Evolutionary conservation across 768 basidiomycete species (phyloP).

Genomic region (Suillus placidus): DNA sequence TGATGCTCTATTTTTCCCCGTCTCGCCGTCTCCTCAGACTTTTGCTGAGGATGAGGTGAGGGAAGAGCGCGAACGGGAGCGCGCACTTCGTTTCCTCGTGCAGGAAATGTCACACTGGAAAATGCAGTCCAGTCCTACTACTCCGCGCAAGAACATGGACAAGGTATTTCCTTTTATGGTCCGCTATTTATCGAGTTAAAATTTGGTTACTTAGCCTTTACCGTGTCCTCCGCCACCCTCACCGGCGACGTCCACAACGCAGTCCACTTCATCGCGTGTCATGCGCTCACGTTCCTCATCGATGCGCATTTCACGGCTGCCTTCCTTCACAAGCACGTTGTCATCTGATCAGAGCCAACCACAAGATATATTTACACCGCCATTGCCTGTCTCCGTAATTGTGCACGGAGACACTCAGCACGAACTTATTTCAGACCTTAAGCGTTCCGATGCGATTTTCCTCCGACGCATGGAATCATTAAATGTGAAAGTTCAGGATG

Average conservation of each 20-base stretch:
- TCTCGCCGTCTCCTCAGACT: conserved; percentile 8
- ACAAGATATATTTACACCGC: conserved; percentile 25
- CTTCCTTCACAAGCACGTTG: conserved; percentile 37
- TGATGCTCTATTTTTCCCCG: conserved; percentile 39
- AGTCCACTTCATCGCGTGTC: conserved; percentile 29
- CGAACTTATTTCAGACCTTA: conserved; percentile 23
- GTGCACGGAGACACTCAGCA: conserved; percentile 33
- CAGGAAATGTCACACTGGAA: conserved; percentile 38
- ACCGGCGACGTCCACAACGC: conserved; percentile 27
- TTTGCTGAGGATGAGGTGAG: conserved; percentile 17
- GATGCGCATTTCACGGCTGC: conserved; percentile 32
- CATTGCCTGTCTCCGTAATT: conserved; percentile 33
- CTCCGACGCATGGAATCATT: conserved; percentile 10
- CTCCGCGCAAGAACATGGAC: conserved; percentile 16
- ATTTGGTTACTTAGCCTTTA: conserved; percentile 6
- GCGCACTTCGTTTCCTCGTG: conserved; percentile 38
- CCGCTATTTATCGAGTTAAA: neutral
- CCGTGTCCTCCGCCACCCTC: conserved; percentile 27
- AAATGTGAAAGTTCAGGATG: conserved; percentile 6
- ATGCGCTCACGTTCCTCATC: conserved; percentile 36
- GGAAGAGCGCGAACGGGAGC: conserved; percentile 36
- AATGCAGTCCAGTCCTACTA: conserved; percentile 12
- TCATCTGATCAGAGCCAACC: conserved; percentile 36
- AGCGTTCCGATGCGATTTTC: conserved; percentile 9
- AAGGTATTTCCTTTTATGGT: conserved; percentile 9